Conservation (phyloP, 2,329 filamentous ascomycete genomes). For the Aspergillus texensis region DNA sequence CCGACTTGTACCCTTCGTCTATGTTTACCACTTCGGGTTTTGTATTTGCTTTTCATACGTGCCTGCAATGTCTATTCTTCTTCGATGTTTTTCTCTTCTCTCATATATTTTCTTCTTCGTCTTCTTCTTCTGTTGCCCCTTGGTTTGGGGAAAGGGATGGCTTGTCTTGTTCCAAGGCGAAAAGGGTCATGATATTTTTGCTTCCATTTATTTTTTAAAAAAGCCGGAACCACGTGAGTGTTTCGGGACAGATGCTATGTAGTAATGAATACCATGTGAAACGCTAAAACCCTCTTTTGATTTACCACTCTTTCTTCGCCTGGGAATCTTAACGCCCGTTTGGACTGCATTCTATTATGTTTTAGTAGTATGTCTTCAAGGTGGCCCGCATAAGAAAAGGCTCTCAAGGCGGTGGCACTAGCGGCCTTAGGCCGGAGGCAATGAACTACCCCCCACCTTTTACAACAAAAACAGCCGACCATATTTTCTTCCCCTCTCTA, state of each 20-base stretch:
- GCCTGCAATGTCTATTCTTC: background rate
- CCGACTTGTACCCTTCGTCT: background rate
- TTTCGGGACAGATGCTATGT: slow-evolving; percentile 12
- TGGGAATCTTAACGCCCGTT: background rate
- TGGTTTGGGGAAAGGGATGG: background rate
- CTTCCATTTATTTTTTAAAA: background rate
- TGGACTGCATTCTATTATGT: background rate
- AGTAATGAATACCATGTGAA: slow-evolving; percentile 10
- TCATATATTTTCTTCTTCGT: slow-evolving; percentile 3
- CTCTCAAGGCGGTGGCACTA: slow-evolving; percentile 20
- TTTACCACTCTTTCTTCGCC: background rate
- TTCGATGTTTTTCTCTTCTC: background rate
- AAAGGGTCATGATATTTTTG: background rate
- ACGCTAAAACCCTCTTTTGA: background rate
- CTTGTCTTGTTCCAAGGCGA: background rate
- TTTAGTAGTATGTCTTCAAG: background rate
- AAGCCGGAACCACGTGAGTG: slow-evolving; percentile 7
- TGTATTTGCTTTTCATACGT: background rate
- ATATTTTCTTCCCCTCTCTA: slow-evolving; percentile 25
- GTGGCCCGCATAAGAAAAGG: background rate
- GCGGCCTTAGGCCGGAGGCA: slow-evolving; percentile 24
- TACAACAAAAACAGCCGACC: slow-evolving; percentile 24
- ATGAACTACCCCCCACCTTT: slow-evolving; percentile 27
- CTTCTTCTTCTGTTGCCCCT: background rate
- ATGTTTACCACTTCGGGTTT: background rate